Evolutionary conservation across 805 yeast species (phyloP).

Genomic region (Cyberlindnera euphorbiiphila): DNA sequence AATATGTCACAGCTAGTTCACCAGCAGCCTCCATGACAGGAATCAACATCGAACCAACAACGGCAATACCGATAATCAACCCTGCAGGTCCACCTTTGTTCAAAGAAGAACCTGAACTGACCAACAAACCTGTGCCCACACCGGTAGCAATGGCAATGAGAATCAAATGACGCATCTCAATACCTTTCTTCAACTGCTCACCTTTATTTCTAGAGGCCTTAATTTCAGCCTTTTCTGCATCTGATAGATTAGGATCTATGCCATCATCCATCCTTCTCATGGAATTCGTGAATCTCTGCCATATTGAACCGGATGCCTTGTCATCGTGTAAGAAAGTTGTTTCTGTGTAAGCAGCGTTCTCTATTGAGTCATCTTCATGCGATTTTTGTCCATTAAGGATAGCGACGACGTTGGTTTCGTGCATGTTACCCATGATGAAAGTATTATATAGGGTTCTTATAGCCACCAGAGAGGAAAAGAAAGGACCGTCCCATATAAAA

Average conservation of each 20-base stretch:
- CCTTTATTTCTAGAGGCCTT: constrained; percentile 22
- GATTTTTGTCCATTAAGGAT: constrained; percentile 18
- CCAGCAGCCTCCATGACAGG: constrained; percentile 62
- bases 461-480: too few relatives aligned
- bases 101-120: constrained; percentile 62
- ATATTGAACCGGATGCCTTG: constrained; percentile 14
- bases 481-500: too few relatives aligned
- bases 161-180: constrained; percentile 54
- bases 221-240: constrained; percentile 36
- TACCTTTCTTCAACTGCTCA: constrained; percentile 35
- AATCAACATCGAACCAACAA: constrained; percentile 59
- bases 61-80: constrained; percentile 50
- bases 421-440: too few relatives aligned
- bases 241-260: constrained; percentile 37
- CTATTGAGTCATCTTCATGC: constrained; percentile 20
- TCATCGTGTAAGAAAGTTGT: constrained; percentile 7
- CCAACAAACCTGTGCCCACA: constrained; percentile 72
- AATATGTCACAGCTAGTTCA: constrained; percentile 38
- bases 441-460: too few relatives aligned
- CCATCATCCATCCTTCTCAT: constrained; percentile 33
- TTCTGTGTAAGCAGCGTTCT: constrained; percentile 22
- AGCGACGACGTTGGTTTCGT: too few relatives aligned
- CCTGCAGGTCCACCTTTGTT: constrained; percentile 62
- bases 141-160: constrained; percentile 76
- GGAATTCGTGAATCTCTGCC: constrained; percentile 32